phyloP scores from a whole-genome alignment of 495 filamentous ascomycete species.

The Hypoxylon trugodes region DNA sequence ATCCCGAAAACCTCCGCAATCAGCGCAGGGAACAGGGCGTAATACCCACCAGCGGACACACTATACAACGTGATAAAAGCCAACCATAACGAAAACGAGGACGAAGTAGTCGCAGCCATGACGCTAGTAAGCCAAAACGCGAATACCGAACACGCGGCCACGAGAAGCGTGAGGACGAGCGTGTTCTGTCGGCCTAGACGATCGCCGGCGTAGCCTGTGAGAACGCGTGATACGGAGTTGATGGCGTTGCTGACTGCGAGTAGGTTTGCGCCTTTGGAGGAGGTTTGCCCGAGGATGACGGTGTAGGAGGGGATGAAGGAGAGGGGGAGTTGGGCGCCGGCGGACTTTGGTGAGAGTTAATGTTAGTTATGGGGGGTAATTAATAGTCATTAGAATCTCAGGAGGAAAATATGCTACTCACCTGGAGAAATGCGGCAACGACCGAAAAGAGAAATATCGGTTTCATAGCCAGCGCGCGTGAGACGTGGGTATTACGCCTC shows the following conservation, averaged over 20 bases:
- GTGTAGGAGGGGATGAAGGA: conserved; percentile 58
- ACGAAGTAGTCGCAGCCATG: conserved; percentile 5
- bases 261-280: conserved; percentile 54
- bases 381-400: neutral
- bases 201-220: conserved; percentile 60
- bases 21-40: conserved; percentile 55
- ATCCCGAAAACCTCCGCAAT: conserved; percentile 67
- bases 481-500: conserved; percentile 51
- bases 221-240: conserved; percentile 61
- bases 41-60: conserved; percentile 59
- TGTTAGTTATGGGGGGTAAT: neutral
- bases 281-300: conserved; percentile 50
- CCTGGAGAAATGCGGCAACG: conserved; percentile 55
- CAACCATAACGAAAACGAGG: conserved; percentile 52
- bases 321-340: conserved; percentile 54
- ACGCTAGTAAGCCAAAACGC: conserved; percentile 60
- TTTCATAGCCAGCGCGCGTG: conserved; percentile 48
- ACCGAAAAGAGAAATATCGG: conserved; percentile 54
- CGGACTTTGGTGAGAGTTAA: conserved; percentile 32
- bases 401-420: conserved; percentile 24
- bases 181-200: conserved; percentile 63
- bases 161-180: conserved; percentile 57
- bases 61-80: conserved; percentile 63
- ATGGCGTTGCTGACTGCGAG: conserved; percentile 64
- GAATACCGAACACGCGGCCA: conserved; percentile 57